Evolutionary conservation across 2,329 filamentous ascomycete genomes (phyloP).

Genomic region (Botrytis hyacinthi): DNA sequence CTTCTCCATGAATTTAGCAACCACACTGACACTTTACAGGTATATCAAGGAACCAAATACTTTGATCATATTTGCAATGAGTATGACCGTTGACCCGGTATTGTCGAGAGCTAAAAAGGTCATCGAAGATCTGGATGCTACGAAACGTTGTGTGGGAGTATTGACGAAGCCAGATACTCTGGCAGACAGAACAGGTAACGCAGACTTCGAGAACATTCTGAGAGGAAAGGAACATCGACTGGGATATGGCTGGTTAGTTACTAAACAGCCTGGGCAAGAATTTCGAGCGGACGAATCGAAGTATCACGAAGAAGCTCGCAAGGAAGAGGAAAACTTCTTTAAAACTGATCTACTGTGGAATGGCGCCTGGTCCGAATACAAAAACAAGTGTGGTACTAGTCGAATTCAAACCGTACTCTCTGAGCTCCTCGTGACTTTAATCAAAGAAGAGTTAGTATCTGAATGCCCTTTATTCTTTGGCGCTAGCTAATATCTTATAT

Average conservation of each 20-base stretch:
- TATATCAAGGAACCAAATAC: conserved; percentile 50
- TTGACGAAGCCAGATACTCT: conserved; percentile 83
- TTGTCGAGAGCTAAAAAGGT: conserved; percentile 70
- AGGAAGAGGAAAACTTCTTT: conserved; percentile 53
- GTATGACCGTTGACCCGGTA: conserved; percentile 75
- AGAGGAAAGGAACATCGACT: conserved; percentile 57
- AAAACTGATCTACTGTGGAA: conserved; percentile 44
- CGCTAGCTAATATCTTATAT: no score
- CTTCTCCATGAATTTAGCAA: no score
- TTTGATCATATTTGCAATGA: conserved; percentile 73
- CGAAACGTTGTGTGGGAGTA: conserved; percentile 65
- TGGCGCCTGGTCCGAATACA: conserved; percentile 41
- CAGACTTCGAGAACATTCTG: conserved; percentile 64
- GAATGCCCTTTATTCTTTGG: accelerated
- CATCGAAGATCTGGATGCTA: conserved; percentile 54
- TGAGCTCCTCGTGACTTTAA: conserved; percentile 42
- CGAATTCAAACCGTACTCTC: conserved; percentile 50
- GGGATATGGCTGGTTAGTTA: conserved; percentile 75
- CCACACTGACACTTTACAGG: no score
- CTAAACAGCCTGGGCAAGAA: conserved; percentile 58
- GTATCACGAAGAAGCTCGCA: conserved; percentile 47
- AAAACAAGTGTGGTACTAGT: conserved; percentile 49
- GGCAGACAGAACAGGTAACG: conserved; percentile 35
- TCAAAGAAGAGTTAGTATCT: no score
- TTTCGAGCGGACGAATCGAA: conserved; percentile 24